Percentiles rank a stretch among this genome's conserved stretches.
phyloP scores from a whole-genome alignment of 2,329 filamentous ascomycete genomes.

The Ceratocystiopsis minuta region DNA sequence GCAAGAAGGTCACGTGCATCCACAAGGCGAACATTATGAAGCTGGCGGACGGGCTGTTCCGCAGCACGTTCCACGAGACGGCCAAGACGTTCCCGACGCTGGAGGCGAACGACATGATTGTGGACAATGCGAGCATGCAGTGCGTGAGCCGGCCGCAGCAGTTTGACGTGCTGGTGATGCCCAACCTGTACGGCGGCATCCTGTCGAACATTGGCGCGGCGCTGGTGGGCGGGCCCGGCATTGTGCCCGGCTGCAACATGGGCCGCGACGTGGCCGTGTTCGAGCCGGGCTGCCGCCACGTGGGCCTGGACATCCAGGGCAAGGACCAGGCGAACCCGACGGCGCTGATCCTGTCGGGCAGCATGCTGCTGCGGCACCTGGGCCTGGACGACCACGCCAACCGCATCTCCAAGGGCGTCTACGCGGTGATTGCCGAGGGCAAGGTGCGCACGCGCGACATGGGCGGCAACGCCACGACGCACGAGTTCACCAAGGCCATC shows the following conservation, averaged over 20 bases:
- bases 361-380: constrained; percentile 94
- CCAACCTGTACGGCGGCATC: constrained; percentile 97
- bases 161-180: constrained; percentile 99
- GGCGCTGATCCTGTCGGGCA: constrained; percentile 81
- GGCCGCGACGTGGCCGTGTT: constrained; percentile 95
- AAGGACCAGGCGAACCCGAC: constrained; percentile 99
- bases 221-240: constrained; percentile 88
- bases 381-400: constrained; percentile 97
- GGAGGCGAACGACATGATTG: constrained; percentile 98
- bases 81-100: constrained; percentile 91
- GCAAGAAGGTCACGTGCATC: constrained; percentile 98
- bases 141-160: constrained; percentile 91
- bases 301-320: constrained; percentile 98
- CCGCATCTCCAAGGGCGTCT: constrained; percentile 79
- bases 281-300: constrained; percentile 97
- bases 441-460: constrained; percentile 85
- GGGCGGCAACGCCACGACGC: constrained; percentile 76
- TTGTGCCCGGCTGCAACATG: constrained; percentile 99
- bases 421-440: constrained; percentile 72
- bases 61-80: constrained; percentile 85
- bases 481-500: constrained; percentile 90
- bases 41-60: constrained; percentile 95
- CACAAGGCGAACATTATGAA: constrained; percentile 99
- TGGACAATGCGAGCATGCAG: constrained; percentile 99
- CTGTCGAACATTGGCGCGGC: constrained; percentile 97